These are phyloP conservation scores for Podaxis sp. DNA, from an alignment of 768 basidiomycete species.

Conservation along the genomic window DNA sequence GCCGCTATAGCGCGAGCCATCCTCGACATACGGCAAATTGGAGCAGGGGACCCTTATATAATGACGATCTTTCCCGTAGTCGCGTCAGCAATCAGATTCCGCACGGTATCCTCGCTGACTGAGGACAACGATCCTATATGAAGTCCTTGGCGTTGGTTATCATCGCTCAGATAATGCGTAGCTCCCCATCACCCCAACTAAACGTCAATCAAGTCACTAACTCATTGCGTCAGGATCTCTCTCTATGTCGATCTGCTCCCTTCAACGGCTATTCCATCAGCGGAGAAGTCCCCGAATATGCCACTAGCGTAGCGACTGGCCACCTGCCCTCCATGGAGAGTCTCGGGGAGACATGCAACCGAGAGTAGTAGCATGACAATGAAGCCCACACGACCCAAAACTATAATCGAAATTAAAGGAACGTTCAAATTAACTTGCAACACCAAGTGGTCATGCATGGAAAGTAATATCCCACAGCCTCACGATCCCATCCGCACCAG, in stretches of 20 bases:
- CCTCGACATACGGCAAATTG: not conserved
- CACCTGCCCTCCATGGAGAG: no score
- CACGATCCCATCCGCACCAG: slow-evolving; percentile 81
- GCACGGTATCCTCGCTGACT: not conserved
- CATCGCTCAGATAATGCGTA: no score
- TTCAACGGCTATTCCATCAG: no score
- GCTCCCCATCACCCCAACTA: no score
- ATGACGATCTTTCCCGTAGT: not conserved
- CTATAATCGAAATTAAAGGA: not conserved
- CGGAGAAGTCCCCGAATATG: no score
- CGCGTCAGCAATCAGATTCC: not conserved
- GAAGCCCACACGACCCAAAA: not conserved
- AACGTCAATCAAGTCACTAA: no score
- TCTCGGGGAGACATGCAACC: no score
- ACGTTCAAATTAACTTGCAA: not conserved
- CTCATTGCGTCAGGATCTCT: no score
- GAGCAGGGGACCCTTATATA: not conserved
- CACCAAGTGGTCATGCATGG: slow-evolving; percentile 17
- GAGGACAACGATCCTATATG: not conserved
- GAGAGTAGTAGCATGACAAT: no score
- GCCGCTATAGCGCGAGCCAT: not conserved
- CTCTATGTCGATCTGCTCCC: no score
- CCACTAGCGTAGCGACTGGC: no score
- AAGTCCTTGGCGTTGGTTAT: not conserved
- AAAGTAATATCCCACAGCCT: slow-evolving; percentile 67